Evolutionary conservation across 169 alveolate genomes (phyloP), one percentile per base, ranked within the genome.

Genomic region (Plasmodium ovale): DNA sequence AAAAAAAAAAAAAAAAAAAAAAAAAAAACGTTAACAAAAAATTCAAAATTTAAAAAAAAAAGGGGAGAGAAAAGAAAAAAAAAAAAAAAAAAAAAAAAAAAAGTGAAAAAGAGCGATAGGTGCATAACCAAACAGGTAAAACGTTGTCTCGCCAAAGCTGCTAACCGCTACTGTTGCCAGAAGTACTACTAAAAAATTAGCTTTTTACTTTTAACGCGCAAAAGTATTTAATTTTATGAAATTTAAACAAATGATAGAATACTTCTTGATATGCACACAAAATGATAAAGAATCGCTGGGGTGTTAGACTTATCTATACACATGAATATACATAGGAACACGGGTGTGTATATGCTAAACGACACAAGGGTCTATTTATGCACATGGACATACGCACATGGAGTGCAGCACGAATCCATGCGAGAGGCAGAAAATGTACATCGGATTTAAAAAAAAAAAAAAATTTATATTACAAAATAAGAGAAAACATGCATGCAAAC

Each of bases 41-140:
- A 72, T 71, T 71, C 87, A 71, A 71, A 71, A 51, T 53, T 71
- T 71, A 71, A 71, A 71, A 16, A 42, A 42, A 19, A 37, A 73
- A 73, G 59, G 35, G 37, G 49, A 39, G 49, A 58, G 59, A 37
- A 42, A 29, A 73, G 19, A 6, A 27, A 27, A 42, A 62, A 72
- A 31, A 44, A 27, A 16, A 39, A 60, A 21, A 54, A 25, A 54
- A 27, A 6, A 16, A 31, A 27, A 44, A 23, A 39, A 16, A 68
- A 68, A 42, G 21, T 47, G 25, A n/a, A 47, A 47, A 47, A 47
- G 25, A 47, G 0, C 56, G 12, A n/a, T n/a, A n/a, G n/a, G n/a
- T n/a, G n/a, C n/a, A n/a, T n/a, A n/a, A n/a, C n/a, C n/a, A n/a
- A n/a, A n/a, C n/a, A n/a, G n/a, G n/a, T n/a, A n/a, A n/a, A n/a